A percentile compares a stretch with the other conserved stretches of the same genome.
phyloP scores from a whole-genome alignment of 1,284 basidiomycete species.

The Malassezia furfur region DNA sequence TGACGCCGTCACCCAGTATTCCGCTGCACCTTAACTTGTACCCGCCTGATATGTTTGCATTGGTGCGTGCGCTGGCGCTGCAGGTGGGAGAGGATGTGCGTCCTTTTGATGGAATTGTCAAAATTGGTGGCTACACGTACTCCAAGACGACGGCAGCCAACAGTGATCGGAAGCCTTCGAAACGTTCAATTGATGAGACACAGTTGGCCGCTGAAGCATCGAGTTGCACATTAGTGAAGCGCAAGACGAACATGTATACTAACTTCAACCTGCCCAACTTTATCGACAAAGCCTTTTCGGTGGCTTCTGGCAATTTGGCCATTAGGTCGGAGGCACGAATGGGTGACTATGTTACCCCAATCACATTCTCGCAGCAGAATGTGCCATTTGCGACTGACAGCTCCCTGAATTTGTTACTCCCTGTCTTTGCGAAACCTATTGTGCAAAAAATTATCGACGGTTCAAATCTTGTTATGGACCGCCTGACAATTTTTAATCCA shows the following conservation, averaged over 20 bases:
- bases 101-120: slow-evolving; percentile 62
- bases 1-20: slow-evolving; percentile 57
- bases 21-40: slow-evolving; percentile 63
- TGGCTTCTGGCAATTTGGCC: slow-evolving; percentile 58
- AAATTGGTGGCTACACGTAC: slow-evolving; percentile 58
- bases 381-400: slow-evolving; percentile 60
- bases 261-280: slow-evolving; percentile 61
- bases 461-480: slow-evolving; percentile 51
- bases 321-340: slow-evolving; percentile 57
- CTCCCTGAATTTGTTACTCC: slow-evolving; percentile 60
- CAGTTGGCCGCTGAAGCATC: not conserved
- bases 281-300: slow-evolving; percentile 60
- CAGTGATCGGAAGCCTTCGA: slow-evolving; percentile 9
- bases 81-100: slow-evolving; percentile 58
- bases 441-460: slow-evolving; percentile 66
- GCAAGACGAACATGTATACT: slow-evolving; percentile 48
- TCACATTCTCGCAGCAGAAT: slow-evolving; percentile 57
- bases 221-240: slow-evolving; percentile 30
- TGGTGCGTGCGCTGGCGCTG: slow-evolving; percentile 61
- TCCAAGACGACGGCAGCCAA: slow-evolving; percentile 1
- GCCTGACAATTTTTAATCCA: slow-evolving; percentile 30
- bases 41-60: slow-evolving; percentile 61
- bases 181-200: not conserved
- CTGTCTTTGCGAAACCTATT: slow-evolving; percentile 64
- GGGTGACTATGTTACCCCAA: slow-evolving; percentile 59